Evolutionary conservation across 352 stramenopile species (phyloP), one percentile per base, ranked within the genome.

Genomic region (Globisporangium ultimum): DNA sequence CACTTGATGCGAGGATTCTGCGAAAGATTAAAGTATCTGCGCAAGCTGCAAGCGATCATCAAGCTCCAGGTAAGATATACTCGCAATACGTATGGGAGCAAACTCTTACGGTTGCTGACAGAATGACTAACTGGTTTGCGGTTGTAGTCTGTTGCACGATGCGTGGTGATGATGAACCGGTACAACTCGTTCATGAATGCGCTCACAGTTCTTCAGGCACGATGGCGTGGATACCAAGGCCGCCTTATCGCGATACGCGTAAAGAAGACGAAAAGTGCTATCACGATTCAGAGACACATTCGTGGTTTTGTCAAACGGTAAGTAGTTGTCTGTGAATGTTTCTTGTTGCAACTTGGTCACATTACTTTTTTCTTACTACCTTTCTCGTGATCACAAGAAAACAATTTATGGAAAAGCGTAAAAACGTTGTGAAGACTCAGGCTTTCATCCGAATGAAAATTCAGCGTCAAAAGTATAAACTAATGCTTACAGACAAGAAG

Each of bases 1-100:
- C 80, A 87, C 49, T 72, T 86, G 43, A 88, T 95, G 78, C 72
- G 70, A 20, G 80, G 85, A 0, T 91, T 91, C 63, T 72, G 66
- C 53, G 68, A 71, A 58, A 77, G 80, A 14, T 54, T 90, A 8
- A 56, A 71, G 20, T 93, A 88, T 41, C 63, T 89, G 58, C 82
- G 84, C 28, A 87, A 87, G 53, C 56, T 79, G 9, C 59, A 71
- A 67, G 83, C 85, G 21, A 87, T 95, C 59, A 63, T 93, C 47
- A 95, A 89, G 49, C 64, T 95, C 11, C 84, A 90, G 71, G 81
- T 90, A 62, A 36, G 38, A 22, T 34, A 22, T 17, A 40, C 28
- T 36, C 28, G 4, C 28, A 36, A 36, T 41, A 43, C 59, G 38
- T 28, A 11, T 52, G 40, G 17, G 59, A 17, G 4, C 22, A 41